A percentile compares a stretch with the other conserved stretches of the same genome.
Conservation (phyloP, 1,284 basidiomycete genomes). For the Moesziomyces parantarcticus region DNA sequence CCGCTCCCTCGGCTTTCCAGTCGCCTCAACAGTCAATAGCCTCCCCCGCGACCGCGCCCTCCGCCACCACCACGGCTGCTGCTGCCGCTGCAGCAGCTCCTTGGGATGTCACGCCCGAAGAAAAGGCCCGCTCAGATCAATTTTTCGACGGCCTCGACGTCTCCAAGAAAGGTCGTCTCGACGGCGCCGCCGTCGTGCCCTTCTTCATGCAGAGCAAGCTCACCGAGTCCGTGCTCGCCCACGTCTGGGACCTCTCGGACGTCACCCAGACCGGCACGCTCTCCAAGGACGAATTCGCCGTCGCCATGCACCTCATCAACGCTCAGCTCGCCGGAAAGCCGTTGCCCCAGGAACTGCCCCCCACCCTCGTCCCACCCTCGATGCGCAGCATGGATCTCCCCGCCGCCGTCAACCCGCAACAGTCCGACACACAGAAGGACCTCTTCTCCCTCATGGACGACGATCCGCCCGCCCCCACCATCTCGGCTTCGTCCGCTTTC, state of each 20-base stretch:
- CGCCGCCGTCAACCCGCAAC: constrained; percentile 56
- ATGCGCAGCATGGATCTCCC: constrained; percentile 71
- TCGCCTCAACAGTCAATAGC: constrained; percentile 69
- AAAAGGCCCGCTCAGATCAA: constrained; percentile 82
- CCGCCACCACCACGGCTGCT: constrained; percentile 28
- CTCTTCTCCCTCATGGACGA: constrained; percentile 74
- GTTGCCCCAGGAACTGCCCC: constrained; percentile 76
- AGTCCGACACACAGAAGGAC: constrained; percentile 68
- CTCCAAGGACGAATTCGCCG: constrained; percentile 91
- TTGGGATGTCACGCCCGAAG: constrained; percentile 89
- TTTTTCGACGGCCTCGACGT: constrained; percentile 87
- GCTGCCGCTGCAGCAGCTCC: constrained; percentile 13
- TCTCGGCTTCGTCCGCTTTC: constrained; percentile 60
- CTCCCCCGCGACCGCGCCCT: constrained; percentile 3
- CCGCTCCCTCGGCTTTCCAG: constrained; percentile 71
- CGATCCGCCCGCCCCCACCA: constrained; percentile 69
- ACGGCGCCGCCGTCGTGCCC: constrained; percentile 92
- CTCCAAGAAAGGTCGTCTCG: constrained; percentile 81
- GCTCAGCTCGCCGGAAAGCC: constrained; percentile 85
- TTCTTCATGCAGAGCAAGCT: constrained; percentile 95
- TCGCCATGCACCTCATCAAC: constrained; percentile 95
- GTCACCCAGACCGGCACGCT: constrained; percentile 87
- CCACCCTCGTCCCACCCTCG: constrained; percentile 82
- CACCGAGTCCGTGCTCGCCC: constrained; percentile 83
- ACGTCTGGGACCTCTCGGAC: constrained; percentile 95